These are phyloP conservation scores for Trichoderma reesei DNA, from an alignment of 495 filamentous ascomycete genomes.

Conservation along the genomic window DNA sequence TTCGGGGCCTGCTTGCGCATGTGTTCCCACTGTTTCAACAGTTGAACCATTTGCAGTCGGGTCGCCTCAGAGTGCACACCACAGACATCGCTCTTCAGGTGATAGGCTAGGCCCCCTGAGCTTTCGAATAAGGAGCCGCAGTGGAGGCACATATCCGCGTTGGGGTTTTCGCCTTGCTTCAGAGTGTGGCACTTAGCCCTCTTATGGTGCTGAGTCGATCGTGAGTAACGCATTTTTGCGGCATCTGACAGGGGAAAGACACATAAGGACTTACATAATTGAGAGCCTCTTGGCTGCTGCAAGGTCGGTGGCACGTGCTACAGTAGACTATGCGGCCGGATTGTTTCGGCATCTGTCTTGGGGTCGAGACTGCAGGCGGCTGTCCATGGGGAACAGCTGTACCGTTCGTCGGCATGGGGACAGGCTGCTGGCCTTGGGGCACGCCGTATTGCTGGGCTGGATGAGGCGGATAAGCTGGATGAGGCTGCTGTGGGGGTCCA, in stretches of 20 bases:
- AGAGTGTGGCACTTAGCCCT: constrained; percentile 28
- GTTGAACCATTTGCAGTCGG: background rate
- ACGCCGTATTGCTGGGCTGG: background rate
- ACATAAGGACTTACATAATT: constrained; percentile 34
- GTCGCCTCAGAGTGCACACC: constrained; percentile 14
- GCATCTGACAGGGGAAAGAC: background rate
- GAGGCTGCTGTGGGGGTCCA: constrained; percentile 1
- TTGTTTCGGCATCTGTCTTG: background rate
- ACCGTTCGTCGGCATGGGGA: background rate
- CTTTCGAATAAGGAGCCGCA: constrained; percentile 33
- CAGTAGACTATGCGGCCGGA: constrained; percentile 15
- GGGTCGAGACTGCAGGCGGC: background rate
- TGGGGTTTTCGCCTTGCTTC: constrained; percentile 21
- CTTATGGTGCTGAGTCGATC: constrained; percentile 24
- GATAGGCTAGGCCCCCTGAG: constrained; percentile 24
- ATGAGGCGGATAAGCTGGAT: no score
- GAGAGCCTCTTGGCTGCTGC: constrained; percentile 21
- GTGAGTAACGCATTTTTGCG: background rate
- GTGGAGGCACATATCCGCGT: constrained; percentile 24
- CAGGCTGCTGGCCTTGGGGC: background rate
- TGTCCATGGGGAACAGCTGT: background rate
- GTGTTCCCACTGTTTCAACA: background rate
- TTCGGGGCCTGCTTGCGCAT: background rate
- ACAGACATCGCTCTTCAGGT: constrained; percentile 27
- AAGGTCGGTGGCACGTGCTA: constrained; percentile 30